A percentile compares a stretch with the other conserved stretches of the same genome.
Conservation (phyloP, 345 rosid species). For the Linum lewisii region DNA sequence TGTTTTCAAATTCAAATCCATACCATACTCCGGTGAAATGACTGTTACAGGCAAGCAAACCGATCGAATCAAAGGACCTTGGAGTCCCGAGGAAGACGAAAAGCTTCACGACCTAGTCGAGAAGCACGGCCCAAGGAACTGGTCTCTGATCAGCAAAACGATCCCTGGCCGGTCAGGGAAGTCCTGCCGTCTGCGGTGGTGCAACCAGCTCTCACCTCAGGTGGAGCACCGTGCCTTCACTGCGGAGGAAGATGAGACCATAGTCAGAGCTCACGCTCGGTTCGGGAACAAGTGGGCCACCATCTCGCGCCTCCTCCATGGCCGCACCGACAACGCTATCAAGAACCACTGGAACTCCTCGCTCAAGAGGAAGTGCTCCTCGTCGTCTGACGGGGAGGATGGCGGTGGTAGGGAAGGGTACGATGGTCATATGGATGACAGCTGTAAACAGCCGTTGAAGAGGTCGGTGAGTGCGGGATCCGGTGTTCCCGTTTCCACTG, state of each 20-base stretch:
- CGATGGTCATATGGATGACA: slow-evolving; percentile 39
- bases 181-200: slow-evolving; percentile 10
- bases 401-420: slow-evolving; percentile 28
- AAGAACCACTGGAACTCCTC: slow-evolving; percentile 33
- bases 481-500: slow-evolving; percentile 37
- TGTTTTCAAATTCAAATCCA: too few relatives aligned
- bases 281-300: slow-evolving; percentile 14
- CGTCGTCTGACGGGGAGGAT: slow-evolving; percentile 19
- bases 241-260: slow-evolving; percentile 5
- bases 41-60: not conserved
- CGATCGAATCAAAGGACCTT: slow-evolving; percentile 7
- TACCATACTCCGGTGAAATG: not conserved
- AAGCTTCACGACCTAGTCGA: not conserved
- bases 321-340: slow-evolving; percentile 30
- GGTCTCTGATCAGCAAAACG: slow-evolving; percentile 9
- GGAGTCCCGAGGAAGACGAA: slow-evolving; percentile 9
- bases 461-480: slow-evolving; percentile 63
- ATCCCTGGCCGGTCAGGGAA: slow-evolving; percentile 7
- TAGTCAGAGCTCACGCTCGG: slow-evolving; percentile 5
- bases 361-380: slow-evolving; percentile 21
- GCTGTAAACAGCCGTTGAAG: slow-evolving; percentile 43
- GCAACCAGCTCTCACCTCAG: slow-evolving; percentile 9
- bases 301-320: slow-evolving; percentile 19
- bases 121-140: slow-evolving; percentile 9
- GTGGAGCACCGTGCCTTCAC: slow-evolving; percentile 11